Conservation (phyloP, 179 eudicot genomes). For the Silene noctiflora region DNA sequence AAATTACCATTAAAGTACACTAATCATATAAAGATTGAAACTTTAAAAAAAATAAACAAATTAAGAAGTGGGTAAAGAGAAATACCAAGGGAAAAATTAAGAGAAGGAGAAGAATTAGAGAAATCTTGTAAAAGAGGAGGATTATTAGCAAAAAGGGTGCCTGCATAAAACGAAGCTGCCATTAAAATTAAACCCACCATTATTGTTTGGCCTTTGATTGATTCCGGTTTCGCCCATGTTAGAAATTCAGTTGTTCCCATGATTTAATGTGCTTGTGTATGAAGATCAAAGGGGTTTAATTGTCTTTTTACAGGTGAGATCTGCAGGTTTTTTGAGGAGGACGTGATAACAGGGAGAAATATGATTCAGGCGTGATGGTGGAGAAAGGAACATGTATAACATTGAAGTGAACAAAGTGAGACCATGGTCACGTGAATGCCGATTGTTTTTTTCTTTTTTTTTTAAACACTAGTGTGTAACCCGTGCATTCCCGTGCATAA, state of each 20-base stretch:
- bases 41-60: constrained; percentile 3
- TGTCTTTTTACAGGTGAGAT: constrained; percentile 10
- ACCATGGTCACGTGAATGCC: neutral
- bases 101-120: constrained; percentile 28
- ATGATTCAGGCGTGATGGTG: neutral
- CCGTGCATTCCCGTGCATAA: too few relatives aligned
- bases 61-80: constrained; percentile 5
- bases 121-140: constrained; percentile 30
- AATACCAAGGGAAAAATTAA: constrained; percentile 39
- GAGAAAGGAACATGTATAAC: constrained; percentile 9
- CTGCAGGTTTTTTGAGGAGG: neutral
- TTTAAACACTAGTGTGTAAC: too few relatives aligned
- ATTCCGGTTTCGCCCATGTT: constrained; percentile 43
- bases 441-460: too few relatives aligned
- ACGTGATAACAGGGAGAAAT: neutral
- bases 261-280: neutral
- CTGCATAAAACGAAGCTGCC: constrained; percentile 65
- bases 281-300: neutral
- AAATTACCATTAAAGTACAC: neutral
- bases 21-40: neutral
- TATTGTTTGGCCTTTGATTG: constrained; percentile 49
- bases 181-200: constrained; percentile 54
- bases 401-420: neutral
- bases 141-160: constrained; percentile 55
- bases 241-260: constrained; percentile 26